Base-by-base conservation (phyloP, 306 rosid species). In the Quillaja saponaria region DNA sequence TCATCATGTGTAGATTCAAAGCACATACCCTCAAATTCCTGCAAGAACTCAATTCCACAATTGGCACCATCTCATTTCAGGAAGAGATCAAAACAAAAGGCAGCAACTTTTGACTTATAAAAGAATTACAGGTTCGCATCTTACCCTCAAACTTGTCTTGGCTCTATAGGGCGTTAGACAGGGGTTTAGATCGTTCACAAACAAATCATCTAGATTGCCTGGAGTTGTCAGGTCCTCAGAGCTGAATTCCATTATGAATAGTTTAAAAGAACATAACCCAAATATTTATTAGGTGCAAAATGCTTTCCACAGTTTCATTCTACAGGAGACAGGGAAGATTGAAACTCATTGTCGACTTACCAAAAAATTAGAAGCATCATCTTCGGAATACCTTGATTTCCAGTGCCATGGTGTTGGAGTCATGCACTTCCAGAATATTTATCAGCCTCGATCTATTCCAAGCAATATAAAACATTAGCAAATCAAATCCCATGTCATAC, bases 101-200 rank as follows among this genome's bases (percentile, higher is more conserved):
- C 48, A 34, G 38, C 15, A 67, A 45, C 31, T 33, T 17, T 51
- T 14, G 60, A 68, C 31, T 25, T 7, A 34, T 17, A 14, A 14
- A 6, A 28, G 21, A 61, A 50, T 15, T 11, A 15, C 11, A 15
- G 51, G 8, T 60, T 60, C n/a, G n/a, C n/a, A n/a, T 47, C 48
- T 50, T 80, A 89, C 99, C 89, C 80, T 87, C 62, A 89, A 94
- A 68, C 74, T 89, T 58, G 95, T 61, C 71, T 80, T 87, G 42
- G 78, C 78, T 34, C 65, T 78, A 65, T 64, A 58, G 7, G 97
- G 99, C 34, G 99, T 94, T 62, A 94, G 76, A 56, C 99, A 94
- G 1, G 99, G 97, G 77, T 94, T 94, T 40, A 89, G 68, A 76
- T 94, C 99, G 66, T 85, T 81, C 49, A 94, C 80, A 19, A 94